These are phyloP conservation scores for Salix exigua DNA, from an alignment of 345 rosid species.

Conservation along the genomic window DNA sequence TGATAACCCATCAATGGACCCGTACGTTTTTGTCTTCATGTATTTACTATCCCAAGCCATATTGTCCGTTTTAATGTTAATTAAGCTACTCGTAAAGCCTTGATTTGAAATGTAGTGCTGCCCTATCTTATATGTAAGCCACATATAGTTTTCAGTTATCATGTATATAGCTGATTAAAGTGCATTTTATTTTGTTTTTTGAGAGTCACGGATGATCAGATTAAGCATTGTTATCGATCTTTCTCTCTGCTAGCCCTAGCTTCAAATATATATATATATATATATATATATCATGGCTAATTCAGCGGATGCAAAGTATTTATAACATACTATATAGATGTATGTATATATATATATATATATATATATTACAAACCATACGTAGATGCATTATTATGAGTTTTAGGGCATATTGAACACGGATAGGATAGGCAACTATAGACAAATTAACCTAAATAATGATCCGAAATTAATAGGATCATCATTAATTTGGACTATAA, in stretches of 20 bases:
- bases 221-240: not conserved
- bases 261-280: no score
- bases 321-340: not conserved
- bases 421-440: not conserved
- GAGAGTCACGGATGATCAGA: not conserved
- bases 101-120: no score
- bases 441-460: not conserved
- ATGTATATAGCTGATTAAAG: no score
- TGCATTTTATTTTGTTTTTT: not conserved
- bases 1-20: not conserved
- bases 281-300: no score
- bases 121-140: not conserved
- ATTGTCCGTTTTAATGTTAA: not conserved
- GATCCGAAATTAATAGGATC: not conserved
- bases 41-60: not conserved
- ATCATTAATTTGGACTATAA: not conserved
- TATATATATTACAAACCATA: not conserved
- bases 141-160: not conserved
- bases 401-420: not conserved
- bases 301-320: not conserved
- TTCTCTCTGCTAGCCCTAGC: not conserved
- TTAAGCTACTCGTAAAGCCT: no score
- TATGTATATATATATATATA: not conserved
- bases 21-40: not conserved
- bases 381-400: not conserved